Conservation (phyloP, 176 grass and related monocot genomes). For the Oryza glaberrima region DNA sequence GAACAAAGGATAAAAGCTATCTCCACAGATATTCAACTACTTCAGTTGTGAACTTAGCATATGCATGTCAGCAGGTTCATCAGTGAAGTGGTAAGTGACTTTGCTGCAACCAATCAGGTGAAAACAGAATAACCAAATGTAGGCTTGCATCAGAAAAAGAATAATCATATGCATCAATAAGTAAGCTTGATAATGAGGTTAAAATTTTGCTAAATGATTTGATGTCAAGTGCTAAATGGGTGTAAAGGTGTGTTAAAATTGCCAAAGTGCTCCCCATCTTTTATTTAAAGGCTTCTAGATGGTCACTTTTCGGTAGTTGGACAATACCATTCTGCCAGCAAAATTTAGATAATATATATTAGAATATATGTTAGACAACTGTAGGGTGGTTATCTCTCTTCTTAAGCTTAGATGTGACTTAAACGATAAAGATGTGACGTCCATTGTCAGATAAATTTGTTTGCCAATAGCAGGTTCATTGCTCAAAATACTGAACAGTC, state of each 20-base stretch:
- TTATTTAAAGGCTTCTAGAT: constrained; percentile 55
- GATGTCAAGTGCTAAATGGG: neutral
- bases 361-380: constrained; percentile 13
- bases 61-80: neutral
- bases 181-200: neutral
- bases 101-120: neutral
- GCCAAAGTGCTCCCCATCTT: constrained; percentile 5
- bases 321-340: constrained; percentile 38
- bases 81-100: neutral
- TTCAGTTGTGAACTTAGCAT: constrained; percentile 12
- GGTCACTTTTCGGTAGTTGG: constrained; percentile 39
- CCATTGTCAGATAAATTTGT: constrained; percentile 24
- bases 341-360: constrained; percentile 14
- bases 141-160: neutral
- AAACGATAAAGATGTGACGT: constrained; percentile 35
- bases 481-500: constrained; percentile 4
- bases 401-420: constrained; percentile 38
- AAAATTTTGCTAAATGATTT: neutral
- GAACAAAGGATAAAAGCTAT: neutral
- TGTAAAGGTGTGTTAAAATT: constrained; percentile 21
- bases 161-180: neutral
- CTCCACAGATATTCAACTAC: neutral
- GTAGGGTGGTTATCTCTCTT: constrained; percentile 9
- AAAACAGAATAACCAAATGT: neutral
- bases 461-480: constrained; percentile 32